Evolutionary conservation across 805 yeast genomes (phyloP).

Genomic region (Pichia occidentalis): DNA sequence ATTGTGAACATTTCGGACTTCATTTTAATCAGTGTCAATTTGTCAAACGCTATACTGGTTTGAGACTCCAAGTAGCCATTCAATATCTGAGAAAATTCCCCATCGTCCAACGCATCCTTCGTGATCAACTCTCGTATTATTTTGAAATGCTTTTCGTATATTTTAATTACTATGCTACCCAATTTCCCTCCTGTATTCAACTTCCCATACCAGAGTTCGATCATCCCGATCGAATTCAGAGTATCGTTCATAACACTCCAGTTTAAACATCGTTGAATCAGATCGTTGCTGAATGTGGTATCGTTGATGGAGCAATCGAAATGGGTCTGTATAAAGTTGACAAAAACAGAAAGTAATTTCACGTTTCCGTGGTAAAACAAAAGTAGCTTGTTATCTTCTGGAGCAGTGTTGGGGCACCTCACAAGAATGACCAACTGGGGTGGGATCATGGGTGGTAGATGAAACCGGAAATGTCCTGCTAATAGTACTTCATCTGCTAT

Average conservation of each 20-base stretch:
- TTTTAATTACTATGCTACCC: constrained; percentile 22
- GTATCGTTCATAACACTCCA: constrained; percentile 7
- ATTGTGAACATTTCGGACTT: constrained; percentile 26
- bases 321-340: constrained; percentile 19
- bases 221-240: constrained; percentile 1
- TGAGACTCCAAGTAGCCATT: constrained; percentile 19
- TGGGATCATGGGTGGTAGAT: constrained; percentile 22
- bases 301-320: constrained; percentile 22
- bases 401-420: constrained; percentile 12
- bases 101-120: neutral
- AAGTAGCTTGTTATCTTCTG: constrained; percentile 1
- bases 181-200: constrained; percentile 18
- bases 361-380: constrained; percentile 16
- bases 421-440: constrained; percentile 26
- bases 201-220: constrained; percentile 19
- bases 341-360: constrained; percentile 19
- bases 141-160: constrained; percentile 21
- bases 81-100: constrained; percentile 15
- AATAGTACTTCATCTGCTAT: constrained; percentile 10
- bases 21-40: constrained; percentile 23
- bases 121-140: neutral
- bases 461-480: constrained; percentile 28
- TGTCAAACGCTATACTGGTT: constrained; percentile 26
- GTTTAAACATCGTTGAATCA: constrained; percentile 8
- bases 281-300: constrained; percentile 8